Evolutionary conservation across 225 moss, liverwort and hornwort genomes (phyloP), one percentile per base, ranked within the genome.

Genomic region (Sphagnum tenellum): DNA sequence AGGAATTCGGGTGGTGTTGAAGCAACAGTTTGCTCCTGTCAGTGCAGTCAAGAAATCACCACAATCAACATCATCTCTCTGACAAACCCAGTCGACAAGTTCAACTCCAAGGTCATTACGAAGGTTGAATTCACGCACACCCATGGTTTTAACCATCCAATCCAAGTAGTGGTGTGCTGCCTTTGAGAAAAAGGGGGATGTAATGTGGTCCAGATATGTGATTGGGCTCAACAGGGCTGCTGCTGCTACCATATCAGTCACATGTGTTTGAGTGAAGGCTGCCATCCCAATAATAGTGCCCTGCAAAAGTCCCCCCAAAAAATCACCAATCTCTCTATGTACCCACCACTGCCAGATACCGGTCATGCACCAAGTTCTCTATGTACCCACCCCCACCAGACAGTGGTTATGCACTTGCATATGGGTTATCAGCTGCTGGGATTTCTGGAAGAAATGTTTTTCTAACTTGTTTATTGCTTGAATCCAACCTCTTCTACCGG

Each of bases 11-110:
- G 89, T 72, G 8, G 46, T 9, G 48, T 98, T 98, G 82, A 98
- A 98, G 82, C 98, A 98, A 72, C 98, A 98, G 67, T 98, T 98
- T 3, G 82, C 87, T 5, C 96, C 96, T 53, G 98, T 98, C 62
- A 98, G 77, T 72, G 89, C 69, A 3, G 89, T 85, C 70, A 98
- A 50, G 12, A 93, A 60, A 61, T 98, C 80, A 0, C 90, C 90
- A 69, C 98, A 98, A 59, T 98, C 82, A 1, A 93, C 93, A 6
- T 75, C 79, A 8, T 59, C 73, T 55, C 85, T 67, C 61, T 67
- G 72, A 55, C 98, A 98, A 45, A 93, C 87, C 71, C 80, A 88
- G 57, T 98, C 82, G 74, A 87, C 45, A 12, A 98, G 79, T 75
- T 76, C 76, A 62, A 93, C 89, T 45, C 92, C 98, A 46, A 78